Base-by-base conservation (phyloP, 495 filamentous ascomycete species). In the Coniosporium apollinis region DNA sequence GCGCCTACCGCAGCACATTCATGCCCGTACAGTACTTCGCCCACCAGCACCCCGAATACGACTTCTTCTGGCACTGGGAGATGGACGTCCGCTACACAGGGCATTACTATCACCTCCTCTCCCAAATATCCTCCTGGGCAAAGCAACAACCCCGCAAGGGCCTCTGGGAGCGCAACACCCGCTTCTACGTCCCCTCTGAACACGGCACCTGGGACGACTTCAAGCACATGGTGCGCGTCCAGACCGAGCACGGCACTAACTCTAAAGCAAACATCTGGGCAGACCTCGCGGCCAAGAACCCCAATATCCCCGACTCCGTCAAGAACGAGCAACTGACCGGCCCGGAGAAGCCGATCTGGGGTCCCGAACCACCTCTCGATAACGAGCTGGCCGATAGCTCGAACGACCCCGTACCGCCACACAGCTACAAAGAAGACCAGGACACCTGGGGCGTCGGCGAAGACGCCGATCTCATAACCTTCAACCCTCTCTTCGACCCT, bases 41-140 rank as follows among this genome's bases (percentile, higher is more conserved):
- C 11, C 72, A 82, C 44, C 69, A 73, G 26, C 89, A 97, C 52
- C 80, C 82, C 0, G 86, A 94, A 50, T 97, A 89, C 50, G 91
- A 96, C 38, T 82, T 76, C 57, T 80, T 87, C 57, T 97, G 89
- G 89, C 85, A 97, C 48, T 94, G 86, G 85, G 89, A 97, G 57
- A 92, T 96, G 78, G 89, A 97, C 49, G 74, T 83, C 22, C 76
- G 89, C 3, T 93, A 94, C 54, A 93, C 79, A 0, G 91, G 89
- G n/a, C 86, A 97, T 55, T 92, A 78, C 66, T 89, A 92, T 54
- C 78, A 94, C 44, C 62, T 96, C 17, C 80, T 96, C 49, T 67
- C 75, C 45, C 74, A 76, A 47, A 58, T 89, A 25, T 62, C 64
- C 28, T 56, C 50, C 19, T 97, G 83, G 84, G 73, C 87, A 3